A percentile compares a stretch with the other conserved stretches of the same genome.
Conservation (phyloP, 345 rosid species). For the Syzygium aromaticum region DNA sequence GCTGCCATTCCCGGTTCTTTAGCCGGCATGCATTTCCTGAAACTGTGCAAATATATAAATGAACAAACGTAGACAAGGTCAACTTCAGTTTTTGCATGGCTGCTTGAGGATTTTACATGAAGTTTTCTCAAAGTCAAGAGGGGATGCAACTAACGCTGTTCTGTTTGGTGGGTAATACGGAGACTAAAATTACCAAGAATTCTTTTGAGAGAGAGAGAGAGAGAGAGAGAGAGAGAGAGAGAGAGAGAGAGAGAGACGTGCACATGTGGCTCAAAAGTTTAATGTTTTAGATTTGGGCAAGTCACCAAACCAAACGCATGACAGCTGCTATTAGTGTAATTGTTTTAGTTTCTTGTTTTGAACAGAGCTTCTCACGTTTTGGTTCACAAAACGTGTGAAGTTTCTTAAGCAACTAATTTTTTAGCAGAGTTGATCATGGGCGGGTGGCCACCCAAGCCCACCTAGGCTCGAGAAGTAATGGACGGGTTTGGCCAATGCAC, state of each 20-base stretch:
- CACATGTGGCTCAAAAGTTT: background rate
- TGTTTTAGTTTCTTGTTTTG: background rate
- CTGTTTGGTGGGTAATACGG: slow-evolving; percentile 31
- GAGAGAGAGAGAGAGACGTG: background rate
- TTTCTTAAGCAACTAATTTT: background rate
- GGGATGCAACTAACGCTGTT: slow-evolving; percentile 60
- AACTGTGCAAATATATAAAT: background rate
- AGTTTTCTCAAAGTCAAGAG: slow-evolving; percentile 34
- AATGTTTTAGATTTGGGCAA: background rate
- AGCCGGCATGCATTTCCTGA: background rate
- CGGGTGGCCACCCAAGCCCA: background rate
- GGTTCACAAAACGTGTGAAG: background rate
- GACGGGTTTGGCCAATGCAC: background rate
- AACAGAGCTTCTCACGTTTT: background rate
- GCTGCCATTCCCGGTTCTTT: background rate
- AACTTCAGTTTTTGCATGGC: background rate
- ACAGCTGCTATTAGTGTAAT: background rate
- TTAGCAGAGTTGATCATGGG: background rate
- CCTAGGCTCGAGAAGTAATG: background rate
- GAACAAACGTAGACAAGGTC: background rate
- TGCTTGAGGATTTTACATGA: slow-evolving; percentile 1
- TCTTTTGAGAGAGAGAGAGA: background rate
- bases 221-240: background rate
- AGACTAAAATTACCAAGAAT: background rate
- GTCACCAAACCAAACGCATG: slow-evolving; percentile 4